Conservation (phyloP, 163 green algal species). For the Prototheca cutis region DNA sequence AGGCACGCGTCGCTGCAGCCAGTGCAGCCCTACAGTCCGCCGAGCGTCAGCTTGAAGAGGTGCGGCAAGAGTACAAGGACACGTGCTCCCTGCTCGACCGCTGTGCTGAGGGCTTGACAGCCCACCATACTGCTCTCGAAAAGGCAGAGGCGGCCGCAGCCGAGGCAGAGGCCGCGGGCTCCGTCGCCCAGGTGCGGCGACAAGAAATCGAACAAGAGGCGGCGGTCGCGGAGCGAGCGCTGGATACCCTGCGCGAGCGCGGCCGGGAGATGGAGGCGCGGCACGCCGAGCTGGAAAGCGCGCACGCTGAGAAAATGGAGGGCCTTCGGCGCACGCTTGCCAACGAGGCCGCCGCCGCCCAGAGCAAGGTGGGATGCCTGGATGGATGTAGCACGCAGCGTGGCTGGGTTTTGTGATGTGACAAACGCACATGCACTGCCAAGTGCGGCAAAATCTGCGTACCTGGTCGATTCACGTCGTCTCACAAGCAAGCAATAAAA, state of each 20-base stretch:
- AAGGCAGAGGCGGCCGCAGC: background rate
- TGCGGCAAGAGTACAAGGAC: background rate
- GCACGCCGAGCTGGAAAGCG: background rate
- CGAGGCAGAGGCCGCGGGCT: background rate
- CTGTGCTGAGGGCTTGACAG: background rate
- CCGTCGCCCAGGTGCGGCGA: background rate
- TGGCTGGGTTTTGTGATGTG: no score
- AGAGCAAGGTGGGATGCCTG: constrained; percentile 6
- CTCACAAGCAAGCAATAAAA: no score
- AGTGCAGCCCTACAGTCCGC: background rate
- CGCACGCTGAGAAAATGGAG: constrained; percentile 6
- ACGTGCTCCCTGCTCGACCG: background rate
- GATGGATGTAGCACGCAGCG: background rate
- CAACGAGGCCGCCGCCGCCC: constrained; percentile 7
- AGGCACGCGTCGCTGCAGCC: background rate
- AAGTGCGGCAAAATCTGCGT: no score
- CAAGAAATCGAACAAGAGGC: background rate
- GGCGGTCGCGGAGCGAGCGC: background rate
- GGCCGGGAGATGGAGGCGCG: background rate
- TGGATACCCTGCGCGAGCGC: background rate
- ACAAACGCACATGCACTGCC: no score
- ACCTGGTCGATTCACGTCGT: no score
- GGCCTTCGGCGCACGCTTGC: constrained; percentile 5
- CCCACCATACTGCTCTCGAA: background rate
- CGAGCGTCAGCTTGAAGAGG: no score